Base-by-base conservation (phyloP, 768 basidiomycete genomes). In the Pulveroboletus frians region DNA sequence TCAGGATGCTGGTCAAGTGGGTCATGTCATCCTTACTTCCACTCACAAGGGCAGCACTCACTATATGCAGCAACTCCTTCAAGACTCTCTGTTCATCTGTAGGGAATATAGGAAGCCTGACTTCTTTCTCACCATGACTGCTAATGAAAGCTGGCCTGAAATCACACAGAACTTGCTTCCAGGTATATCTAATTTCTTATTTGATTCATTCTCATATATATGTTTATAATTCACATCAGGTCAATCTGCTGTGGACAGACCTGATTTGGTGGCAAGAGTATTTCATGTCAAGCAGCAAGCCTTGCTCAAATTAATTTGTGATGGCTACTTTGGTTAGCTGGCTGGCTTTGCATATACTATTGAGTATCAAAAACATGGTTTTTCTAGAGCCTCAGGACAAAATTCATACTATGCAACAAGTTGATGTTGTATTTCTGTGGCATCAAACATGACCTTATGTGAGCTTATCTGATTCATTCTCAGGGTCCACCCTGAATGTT, bases 41-140 rank as follows among this genome's bases (percentile, higher is more conserved):
- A n/a, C n/a, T n/a, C n/a, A n/a, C n/a, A n/a, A n/a, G n/a, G n/a
- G n/a, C n/a, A n/a, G n/a, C n/a, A n/a, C n/a, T n/a, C n/a, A n/a
- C n/a, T n/a, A n/a, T n/a, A n/a, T n/a, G n/a, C n/a, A n/a, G n/a
- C n/a, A n/a, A n/a, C n/a, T n/a, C n/a, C n/a, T n/a, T n/a, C n/a
- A n/a, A n/a, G n/a, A n/a, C n/a, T n/a, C n/a, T n/a, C n/a, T n/a
- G n/a, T n/a, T n/a, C n/a, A n/a, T n/a, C n/a, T n/a, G n/a, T n/a
- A n/a, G n/a, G n/a, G n/a, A n/a, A n/a, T n/a, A n/a, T n/a, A n/a
- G n/a, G n/a, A n/a, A n/a, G n/a, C n/a, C n/a, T n/a, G n/a, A n/a
- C n/a, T n/a, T n/a, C n/a, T 80, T 80, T 39, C 46, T 81, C 0
- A 82, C 77, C 0, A 71, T 80, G 64, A 81, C 78, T 9, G 64